A percentile compares a stretch with the other conserved stretches of the same genome.
These are phyloP conservation scores for Mariannaea sp. DNA, from an alignment of 2,329 filamentous ascomycete species.

Conservation along the genomic window DNA sequence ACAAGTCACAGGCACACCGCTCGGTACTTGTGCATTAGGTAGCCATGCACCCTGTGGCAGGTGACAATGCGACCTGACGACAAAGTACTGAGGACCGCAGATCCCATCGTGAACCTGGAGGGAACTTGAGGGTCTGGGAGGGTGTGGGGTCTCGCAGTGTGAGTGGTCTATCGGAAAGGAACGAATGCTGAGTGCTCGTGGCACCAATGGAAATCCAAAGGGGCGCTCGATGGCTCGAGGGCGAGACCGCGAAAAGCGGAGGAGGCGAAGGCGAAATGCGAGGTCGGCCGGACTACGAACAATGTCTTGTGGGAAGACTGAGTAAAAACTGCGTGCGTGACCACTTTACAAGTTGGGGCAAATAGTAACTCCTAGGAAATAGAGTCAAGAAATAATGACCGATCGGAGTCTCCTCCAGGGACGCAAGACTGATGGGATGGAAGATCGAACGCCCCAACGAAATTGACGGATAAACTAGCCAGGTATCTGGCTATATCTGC, in stretches of 20 bases:
- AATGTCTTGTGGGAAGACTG: background rate
- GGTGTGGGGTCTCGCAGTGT: conserved; percentile 32
- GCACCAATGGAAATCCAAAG: conserved; percentile 33
- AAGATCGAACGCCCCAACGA: conserved; percentile 3
- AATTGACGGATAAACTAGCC: background rate
- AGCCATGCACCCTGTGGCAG: conserved; percentile 8
- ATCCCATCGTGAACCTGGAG: conserved; percentile 31
- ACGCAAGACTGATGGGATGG: background rate
- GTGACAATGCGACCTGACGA: conserved; percentile 20
- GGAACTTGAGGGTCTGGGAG: conserved; percentile 18
- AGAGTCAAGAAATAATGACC: background rate
- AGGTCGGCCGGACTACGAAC: background rate
- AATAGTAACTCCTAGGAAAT: no score
- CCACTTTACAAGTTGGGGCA: background rate
- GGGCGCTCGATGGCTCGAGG: conserved; percentile 5
- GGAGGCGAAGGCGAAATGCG: conserved; percentile 3
- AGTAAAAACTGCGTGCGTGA: background rate
- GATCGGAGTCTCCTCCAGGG: no score
- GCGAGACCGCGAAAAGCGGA: conserved; percentile 16
- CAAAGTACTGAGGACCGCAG: conserved; percentile 27
- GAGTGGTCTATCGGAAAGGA: conserved; percentile 26
- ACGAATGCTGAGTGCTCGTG: conserved; percentile 30
- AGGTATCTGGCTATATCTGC: background rate
- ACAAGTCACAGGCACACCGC: no score
- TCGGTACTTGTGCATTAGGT: conserved; percentile 28